Evolutionary conservation across 768 basidiomycete species (phyloP).

Genomic region (Steccherinum ochraceum): DNA sequence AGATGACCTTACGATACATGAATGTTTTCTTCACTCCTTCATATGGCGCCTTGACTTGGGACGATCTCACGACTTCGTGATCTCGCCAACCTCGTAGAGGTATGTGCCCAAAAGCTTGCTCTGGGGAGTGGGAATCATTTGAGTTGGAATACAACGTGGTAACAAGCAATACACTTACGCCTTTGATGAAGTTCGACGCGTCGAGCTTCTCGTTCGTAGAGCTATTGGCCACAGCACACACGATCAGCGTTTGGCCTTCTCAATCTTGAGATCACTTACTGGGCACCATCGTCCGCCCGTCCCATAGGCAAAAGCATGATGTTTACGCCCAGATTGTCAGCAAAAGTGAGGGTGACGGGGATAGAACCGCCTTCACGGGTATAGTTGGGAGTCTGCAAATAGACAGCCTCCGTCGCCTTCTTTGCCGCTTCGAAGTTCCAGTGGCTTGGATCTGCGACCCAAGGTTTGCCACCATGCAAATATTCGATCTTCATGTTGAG

Average conservation of each 20-base stretch:
- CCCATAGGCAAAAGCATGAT: constrained; percentile 86
- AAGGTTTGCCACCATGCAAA: constrained; percentile 79
- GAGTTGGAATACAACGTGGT: neutral
- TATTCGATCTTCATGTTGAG: constrained; percentile 63
- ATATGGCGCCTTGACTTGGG: too few relatives aligned
- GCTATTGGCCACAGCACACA: constrained; percentile 29
- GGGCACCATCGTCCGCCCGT: constrained; percentile 84
- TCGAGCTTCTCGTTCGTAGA: constrained; percentile 91
- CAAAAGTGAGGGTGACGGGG: constrained; percentile 84
- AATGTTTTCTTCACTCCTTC: too few relatives aligned
- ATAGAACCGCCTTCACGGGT: constrained; percentile 86
- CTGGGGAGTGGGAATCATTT: constrained; percentile 22
- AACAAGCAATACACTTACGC: constrained; percentile 36
- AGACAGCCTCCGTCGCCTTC: constrained; percentile 69
- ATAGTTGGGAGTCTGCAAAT: constrained; percentile 65
- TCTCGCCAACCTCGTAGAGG: constrained; percentile 52
- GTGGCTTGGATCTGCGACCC: constrained; percentile 74
- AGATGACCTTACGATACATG: too few relatives aligned
- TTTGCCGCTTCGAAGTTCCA: constrained; percentile 88
- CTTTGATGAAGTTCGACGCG: constrained; percentile 74
- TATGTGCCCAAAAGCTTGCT: constrained; percentile 70
- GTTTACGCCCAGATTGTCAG: constrained; percentile 75
- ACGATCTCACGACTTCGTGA: neutral
- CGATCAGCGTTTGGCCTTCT: neutral
- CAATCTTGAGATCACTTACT: constrained; percentile 41